Evolutionary conservation across 768 basidiomycete species (phyloP).

Genomic region (Lentinula detonsa): DNA sequence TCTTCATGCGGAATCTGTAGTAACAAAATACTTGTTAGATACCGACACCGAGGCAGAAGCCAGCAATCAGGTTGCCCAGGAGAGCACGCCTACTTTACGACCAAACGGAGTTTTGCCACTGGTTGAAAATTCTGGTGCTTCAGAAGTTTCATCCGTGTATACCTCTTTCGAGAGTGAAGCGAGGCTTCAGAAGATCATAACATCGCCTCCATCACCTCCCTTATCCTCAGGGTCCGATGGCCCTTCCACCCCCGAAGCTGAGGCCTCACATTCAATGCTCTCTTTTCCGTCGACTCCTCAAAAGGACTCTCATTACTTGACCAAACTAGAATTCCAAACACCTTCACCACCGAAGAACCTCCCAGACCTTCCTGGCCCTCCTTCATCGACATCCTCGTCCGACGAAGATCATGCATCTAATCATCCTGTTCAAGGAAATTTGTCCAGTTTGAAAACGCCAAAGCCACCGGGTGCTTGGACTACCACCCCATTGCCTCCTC

Average conservation of each 20-base stretch:
- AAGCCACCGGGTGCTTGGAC: conserved; percentile 34
- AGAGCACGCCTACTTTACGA: conserved; percentile 18
- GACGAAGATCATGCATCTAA: conserved; percentile 30
- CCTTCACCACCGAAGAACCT: conserved; percentile 58
- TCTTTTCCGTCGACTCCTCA: conserved; percentile 40
- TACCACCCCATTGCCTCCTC: conserved; percentile 20
- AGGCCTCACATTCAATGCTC: conserved; percentile 6
- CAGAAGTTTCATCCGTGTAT: conserved; percentile 4
- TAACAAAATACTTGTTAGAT: neutral
- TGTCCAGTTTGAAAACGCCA: conserved; percentile 34
- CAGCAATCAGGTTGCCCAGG: conserved; percentile 13
- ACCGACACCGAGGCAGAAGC: conserved; percentile 3
- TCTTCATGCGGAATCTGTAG: neutral
- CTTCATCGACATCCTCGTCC: conserved; percentile 45
- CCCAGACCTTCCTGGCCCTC: conserved; percentile 63
- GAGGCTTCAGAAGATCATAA: conserved; percentile 11
- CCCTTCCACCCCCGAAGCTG: conserved; percentile 2
- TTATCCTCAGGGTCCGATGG: conserved; percentile 24
- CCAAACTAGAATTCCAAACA: conserved; percentile 48
- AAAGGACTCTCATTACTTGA: conserved; percentile 29
- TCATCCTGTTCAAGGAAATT: conserved; percentile 18
- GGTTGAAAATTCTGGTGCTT: conserved; percentile 7
- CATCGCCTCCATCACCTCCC: conserved; percentile 19
- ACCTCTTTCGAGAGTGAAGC: conserved; percentile 9
- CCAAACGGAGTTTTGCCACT: conserved; percentile 12